A percentile compares a stretch with the other conserved stretches of the same genome.
Conservation (phyloP, 768 basidiomycete species). For the Leccinum barrowsii region DNA sequence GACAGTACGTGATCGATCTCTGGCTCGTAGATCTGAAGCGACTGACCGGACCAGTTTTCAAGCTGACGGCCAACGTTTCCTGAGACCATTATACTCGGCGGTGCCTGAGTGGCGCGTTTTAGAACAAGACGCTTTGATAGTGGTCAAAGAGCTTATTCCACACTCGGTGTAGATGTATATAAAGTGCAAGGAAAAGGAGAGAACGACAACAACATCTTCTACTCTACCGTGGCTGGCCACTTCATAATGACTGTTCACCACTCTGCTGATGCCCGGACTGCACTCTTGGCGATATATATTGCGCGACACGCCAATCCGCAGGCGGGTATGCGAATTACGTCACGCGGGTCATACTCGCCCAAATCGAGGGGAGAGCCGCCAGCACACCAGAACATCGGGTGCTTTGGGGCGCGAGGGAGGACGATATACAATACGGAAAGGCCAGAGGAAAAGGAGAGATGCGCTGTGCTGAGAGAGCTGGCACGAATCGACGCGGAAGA, state of each 20-base stretch:
- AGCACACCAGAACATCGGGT: neutral
- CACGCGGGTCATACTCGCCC: neutral
- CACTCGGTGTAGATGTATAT: conserved; percentile 25
- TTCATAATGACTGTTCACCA: conserved; percentile 19
- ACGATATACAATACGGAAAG: conserved; percentile 28
- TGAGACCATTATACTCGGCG: neutral
- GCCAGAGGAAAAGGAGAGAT: neutral
- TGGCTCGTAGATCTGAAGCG: neutral
- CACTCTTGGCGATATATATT: conserved; percentile 28
- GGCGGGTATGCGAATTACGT: conserved; percentile 8
- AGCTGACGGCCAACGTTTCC: conserved; percentile 12
- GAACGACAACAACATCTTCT: neutral
- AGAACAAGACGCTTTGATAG: neutral
- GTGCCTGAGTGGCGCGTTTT: neutral
- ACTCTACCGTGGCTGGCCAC: conserved; percentile 1
- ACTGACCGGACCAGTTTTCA: conserved; percentile 27
- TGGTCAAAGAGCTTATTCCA: conserved; percentile 16
- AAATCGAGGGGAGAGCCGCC: neutral
- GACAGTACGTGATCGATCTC: conserved; percentile 41
- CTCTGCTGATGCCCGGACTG: conserved; percentile 35
- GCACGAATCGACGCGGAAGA: conserved; percentile 24
- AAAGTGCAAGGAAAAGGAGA: conserved; percentile 10
- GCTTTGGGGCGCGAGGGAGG: conserved; percentile 20
- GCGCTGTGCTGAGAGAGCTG: conserved; percentile 7
- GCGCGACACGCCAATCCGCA: conserved; percentile 21